These are phyloP conservation scores for Lithospermum erythrorhizon DNA, from an alignment of 257 asterid genomes.

Conservation along the genomic window DNA sequence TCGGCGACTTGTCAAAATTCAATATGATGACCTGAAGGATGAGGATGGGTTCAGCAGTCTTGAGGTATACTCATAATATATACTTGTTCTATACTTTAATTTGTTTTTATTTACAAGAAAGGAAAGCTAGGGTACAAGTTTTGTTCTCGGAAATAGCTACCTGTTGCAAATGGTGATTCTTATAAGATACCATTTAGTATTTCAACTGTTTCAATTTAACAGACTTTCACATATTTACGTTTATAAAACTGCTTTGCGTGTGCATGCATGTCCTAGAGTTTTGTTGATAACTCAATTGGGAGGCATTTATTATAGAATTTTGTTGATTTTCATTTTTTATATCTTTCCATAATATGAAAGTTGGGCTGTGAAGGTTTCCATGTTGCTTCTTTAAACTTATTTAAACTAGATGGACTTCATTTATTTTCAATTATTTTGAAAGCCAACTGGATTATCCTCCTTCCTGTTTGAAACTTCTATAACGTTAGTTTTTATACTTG, in stretches of 20 bases:
- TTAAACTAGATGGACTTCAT: neutral
- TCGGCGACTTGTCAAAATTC: conserved; percentile 50
- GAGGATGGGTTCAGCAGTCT: conserved; percentile 57
- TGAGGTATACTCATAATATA: conserved; percentile 39
- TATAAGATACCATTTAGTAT: neutral
- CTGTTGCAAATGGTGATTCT: no score
- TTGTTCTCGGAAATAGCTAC: no score
- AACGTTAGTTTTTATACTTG: neutral
- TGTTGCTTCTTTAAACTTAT: neutral
- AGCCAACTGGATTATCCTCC: no score
- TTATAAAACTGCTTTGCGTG: neutral
- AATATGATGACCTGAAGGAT: conserved; percentile 64
- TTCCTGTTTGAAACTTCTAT: neutral
- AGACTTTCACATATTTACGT: neutral
- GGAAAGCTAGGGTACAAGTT: neutral
- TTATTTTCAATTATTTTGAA: neutral
- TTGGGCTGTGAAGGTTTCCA: neutral
- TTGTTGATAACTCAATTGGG: neutral
- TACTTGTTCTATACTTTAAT: neutral
- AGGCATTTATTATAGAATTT: neutral
- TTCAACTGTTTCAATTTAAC: neutral
- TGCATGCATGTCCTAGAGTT: neutral
- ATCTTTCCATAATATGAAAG: no score
- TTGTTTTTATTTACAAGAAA: neutral
- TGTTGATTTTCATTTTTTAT: neutral